These are phyloP conservation scores for Rhododendron molle DNA, from an alignment of 148 eudicot species.

Conservation along the genomic window DNA sequence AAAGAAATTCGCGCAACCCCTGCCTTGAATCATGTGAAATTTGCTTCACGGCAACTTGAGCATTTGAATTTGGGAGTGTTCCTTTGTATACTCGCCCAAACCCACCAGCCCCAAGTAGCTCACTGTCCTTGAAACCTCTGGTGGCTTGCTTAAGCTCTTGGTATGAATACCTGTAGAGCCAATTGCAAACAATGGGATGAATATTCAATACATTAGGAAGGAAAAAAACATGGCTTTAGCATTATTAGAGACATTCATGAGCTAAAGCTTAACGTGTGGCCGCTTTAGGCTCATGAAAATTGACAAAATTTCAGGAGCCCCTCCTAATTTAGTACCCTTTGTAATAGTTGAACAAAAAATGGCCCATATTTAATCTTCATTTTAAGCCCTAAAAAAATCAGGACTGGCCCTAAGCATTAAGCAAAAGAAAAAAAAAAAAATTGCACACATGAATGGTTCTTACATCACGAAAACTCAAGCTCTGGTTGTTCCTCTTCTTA, in stretches of 20 bases:
- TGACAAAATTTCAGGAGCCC: too few relatives aligned
- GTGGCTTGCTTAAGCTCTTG: slow-evolving; percentile 41
- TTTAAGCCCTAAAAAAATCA: too few relatives aligned
- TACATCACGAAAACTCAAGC: not conserved
- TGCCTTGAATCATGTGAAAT: slow-evolving; percentile 43
- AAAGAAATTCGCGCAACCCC: slow-evolving; percentile 29
- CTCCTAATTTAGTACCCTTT: too few relatives aligned
- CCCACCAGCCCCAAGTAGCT: slow-evolving; percentile 44
- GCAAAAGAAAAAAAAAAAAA: too few relatives aligned
- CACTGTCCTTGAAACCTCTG: slow-evolving; percentile 35
- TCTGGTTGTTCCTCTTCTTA: not conserved
- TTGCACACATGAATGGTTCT: not conserved
- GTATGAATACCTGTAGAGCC: slow-evolving; percentile 12
- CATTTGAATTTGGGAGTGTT: slow-evolving; percentile 21
- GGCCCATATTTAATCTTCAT: too few relatives aligned
- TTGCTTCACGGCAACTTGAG: slow-evolving; percentile 36
- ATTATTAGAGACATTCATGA: too few relatives aligned
- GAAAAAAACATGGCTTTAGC: not conserved
- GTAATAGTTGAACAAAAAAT: too few relatives aligned
- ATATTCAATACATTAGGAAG: not conserved
- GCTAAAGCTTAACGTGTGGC: not conserved
- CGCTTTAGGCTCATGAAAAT: too few relatives aligned
- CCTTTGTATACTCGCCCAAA: slow-evolving; percentile 52
- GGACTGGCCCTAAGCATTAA: too few relatives aligned
- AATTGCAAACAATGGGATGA: not conserved